Percentiles rank a stretch among this genome's conserved stretches.
phyloP scores from a whole-genome alignment of 2,329 filamentous ascomycete genomes.

The Cladosporium sp. region DNA sequence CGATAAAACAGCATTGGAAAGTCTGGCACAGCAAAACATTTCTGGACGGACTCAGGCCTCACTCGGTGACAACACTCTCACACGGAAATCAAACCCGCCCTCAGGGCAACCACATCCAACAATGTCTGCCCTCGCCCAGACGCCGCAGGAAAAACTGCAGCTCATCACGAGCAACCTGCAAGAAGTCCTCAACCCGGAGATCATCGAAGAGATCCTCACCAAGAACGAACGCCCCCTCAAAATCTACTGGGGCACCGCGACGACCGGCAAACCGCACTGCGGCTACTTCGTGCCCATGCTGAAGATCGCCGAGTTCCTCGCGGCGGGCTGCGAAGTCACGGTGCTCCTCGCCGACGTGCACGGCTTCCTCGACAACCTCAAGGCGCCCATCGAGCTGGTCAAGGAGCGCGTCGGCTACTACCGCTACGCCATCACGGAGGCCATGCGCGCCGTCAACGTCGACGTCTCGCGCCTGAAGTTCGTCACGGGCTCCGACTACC shows the following conservation, averaged over 20 bases:
- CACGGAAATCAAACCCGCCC: background rate
- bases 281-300: constrained; percentile 85
- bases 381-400: constrained; percentile 78
- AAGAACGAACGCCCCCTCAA: constrained; percentile 65
- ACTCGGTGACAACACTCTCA: background rate
- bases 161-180: constrained; percentile 76
- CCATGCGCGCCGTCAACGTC: constrained; percentile 72
- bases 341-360: constrained; percentile 45
- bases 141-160: constrained; percentile 56
- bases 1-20: background rate
- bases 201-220: constrained; percentile 66
- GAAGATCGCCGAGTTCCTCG: constrained; percentile 83
- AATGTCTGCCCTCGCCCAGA: constrained; percentile 11
- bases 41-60: background rate
- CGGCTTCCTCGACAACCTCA: constrained; percentile 56
- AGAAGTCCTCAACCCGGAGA: constrained; percentile 77
- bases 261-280: constrained; percentile 80
- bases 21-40: background rate
- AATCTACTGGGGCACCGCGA: constrained; percentile 85
- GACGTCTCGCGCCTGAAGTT: constrained; percentile 74
- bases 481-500: constrained; percentile 61
- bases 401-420: constrained; percentile 80
- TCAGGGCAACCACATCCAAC: background rate
- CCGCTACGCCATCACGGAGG: constrained; percentile 63
- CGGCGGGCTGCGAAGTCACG: constrained; percentile 67